Base-by-base conservation (phyloP, 495 filamentous ascomycete species). In the Penicillium cinerascens region DNA sequence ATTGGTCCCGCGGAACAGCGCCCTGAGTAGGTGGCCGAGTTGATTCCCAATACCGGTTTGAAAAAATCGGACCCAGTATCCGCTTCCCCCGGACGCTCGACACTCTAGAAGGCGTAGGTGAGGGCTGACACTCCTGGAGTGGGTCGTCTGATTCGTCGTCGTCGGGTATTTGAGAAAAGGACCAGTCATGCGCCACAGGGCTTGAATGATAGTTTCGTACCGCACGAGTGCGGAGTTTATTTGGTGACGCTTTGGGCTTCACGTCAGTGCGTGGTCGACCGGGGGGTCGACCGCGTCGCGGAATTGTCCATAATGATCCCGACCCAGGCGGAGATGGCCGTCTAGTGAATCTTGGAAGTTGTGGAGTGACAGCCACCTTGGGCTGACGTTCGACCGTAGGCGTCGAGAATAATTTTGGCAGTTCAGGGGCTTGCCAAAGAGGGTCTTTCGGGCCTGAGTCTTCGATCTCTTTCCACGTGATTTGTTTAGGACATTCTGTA, bases 111-210 rank as follows among this genome's bases (percentile, higher is more conserved):
- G 65, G 59, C 5, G 66, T 65, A 13, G 69, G 69, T 3, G 72
- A 75, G 13, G 66, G 64, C 51, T 63, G 60, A 41, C 61, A 57
- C 37, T 75, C 72, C 54, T 76, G 74, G 40, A 77, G 63, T 35
- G 74, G 74, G 53, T 77, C 74, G 56, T 77, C 74, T 41, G 74
- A 77, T 53, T 77, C 74, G 47, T 65, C 68, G 41, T 63, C 65
- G 41, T 73, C 70, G 25, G 64, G 59, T 6, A 61, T 55, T 26
- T 65, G 51, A 36, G 72, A 68, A 54, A 77, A 77, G 27, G 68
- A 74, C 74, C 72, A 77, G 64, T 77, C 72, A 44, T 55, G 65
- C 27, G 60, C 58, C n/a, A 65, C 55, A 21, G 70, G 70, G 50
- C 70, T 75, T 8, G 68, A 72, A 46, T 65, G 60, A 36, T 56